phyloP scores from a whole-genome alignment of 139 green algal genomes.

The Coelastrella sp. region DNA sequence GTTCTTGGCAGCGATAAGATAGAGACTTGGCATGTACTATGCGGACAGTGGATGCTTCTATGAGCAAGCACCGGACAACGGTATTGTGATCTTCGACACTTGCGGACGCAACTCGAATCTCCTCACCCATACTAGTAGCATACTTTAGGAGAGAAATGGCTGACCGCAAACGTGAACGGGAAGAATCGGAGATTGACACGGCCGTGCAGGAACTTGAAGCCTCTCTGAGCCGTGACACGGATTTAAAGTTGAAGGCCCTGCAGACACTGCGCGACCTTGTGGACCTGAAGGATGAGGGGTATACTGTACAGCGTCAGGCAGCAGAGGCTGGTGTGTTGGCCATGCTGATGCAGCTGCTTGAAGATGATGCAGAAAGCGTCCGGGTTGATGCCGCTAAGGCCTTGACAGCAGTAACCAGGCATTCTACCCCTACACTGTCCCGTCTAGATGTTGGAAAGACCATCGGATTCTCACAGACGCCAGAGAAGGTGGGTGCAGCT shows the following conservation, averaged over 20 bases:
- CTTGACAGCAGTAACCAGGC: conserved; percentile 2
- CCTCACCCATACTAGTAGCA: background rate
- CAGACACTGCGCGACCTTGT: conserved; percentile 2
- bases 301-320: conserved; percentile 22
- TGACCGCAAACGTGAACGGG: conserved; percentile 31
- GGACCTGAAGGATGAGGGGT: conserved; percentile 31
- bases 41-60: too few species aligned
- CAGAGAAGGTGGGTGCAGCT: conserved; percentile 29
- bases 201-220: conserved; percentile 30
- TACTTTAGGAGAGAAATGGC: background rate
- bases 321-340: background rate
- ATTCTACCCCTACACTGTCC: background rate
- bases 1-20: too few species aligned
- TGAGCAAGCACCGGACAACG: too few species aligned
- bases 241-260: conserved; percentile 34
- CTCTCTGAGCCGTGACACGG: background rate
- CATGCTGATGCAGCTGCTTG: conserved; percentile 31
- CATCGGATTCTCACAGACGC: conserved; percentile 28
- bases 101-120: too few species aligned
- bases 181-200: conserved; percentile 13
- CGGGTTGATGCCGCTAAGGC: conserved; percentile 19
- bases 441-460: conserved; percentile 12
- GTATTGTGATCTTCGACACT: too few species aligned
- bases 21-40: too few species aligned
- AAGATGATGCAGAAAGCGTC: conserved; percentile 31